A percentile compares a stretch with the other conserved stretches of the same genome.
phyloP scores from a whole-genome alignment of 2,329 filamentous ascomycete species.

The Pestalotiopsis sp. region DNA sequence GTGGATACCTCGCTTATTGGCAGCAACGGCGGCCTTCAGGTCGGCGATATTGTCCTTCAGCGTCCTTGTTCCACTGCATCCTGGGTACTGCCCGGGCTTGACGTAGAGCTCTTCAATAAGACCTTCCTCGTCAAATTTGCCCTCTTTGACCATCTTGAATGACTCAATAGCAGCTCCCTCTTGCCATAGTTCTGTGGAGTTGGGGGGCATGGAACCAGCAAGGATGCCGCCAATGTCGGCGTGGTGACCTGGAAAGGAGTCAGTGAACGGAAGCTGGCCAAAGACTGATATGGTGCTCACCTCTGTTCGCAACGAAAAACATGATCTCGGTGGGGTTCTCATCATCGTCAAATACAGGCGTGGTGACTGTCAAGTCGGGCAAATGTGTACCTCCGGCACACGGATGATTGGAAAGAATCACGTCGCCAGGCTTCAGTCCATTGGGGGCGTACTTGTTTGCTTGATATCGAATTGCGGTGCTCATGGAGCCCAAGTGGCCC shows the following conservation, averaged over 20 bases:
- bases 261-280: neutral
- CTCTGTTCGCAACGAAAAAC: conserved; percentile 20
- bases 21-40: conserved; percentile 43
- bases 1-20: conserved; percentile 40
- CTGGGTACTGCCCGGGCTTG: conserved; percentile 34
- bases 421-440: conserved; percentile 73
- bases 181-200: conserved; percentile 42
- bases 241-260: conserved; percentile 12
- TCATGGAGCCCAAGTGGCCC: conserved; percentile 70
- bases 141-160: conserved; percentile 38
- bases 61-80: conserved; percentile 36
- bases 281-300: neutral
- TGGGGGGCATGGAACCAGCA: conserved; percentile 43
- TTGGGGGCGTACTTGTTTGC: conserved; percentile 28
- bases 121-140: conserved; percentile 35
- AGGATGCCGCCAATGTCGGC: conserved; percentile 47
- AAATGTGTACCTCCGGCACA: conserved; percentile 23
- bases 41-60: conserved; percentile 45
- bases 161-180: conserved; percentile 42
- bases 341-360: conserved; percentile 21
- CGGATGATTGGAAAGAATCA: conserved; percentile 69
- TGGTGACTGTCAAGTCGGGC: conserved; percentile 22
- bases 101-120: conserved; percentile 29
- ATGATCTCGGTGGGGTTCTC: conserved; percentile 13
- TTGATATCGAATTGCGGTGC: conserved; percentile 64